A percentile compares a stretch with the other conserved stretches of the same genome.
phyloP scores from a whole-genome alignment of 1,284 basidiomycete species.

The Sanguinoderma infundibulare region DNA sequence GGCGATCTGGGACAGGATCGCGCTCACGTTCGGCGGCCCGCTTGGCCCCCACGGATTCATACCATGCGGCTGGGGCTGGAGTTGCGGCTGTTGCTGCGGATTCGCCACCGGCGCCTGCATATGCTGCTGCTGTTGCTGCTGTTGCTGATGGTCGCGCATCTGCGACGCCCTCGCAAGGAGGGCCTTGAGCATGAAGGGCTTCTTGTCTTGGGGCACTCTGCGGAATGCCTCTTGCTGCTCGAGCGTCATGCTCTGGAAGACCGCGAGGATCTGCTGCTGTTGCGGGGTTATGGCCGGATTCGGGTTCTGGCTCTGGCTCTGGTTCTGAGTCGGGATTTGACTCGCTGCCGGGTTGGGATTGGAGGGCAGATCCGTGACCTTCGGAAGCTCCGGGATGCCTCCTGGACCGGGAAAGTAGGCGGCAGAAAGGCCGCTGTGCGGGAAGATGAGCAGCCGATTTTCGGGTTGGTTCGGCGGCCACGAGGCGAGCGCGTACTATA shows the following conservation, averaged over 20 bases:
- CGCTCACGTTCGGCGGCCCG: conserved; percentile 12
- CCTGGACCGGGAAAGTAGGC: conserved; percentile 60
- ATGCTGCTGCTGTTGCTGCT: conserved; percentile 32
- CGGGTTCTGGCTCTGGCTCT: neutral
- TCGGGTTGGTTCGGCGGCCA: conserved; percentile 49
- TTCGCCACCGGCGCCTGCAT: conserved; percentile 14
- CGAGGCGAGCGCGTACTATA: conserved; percentile 58
- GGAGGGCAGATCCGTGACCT: conserved; percentile 10
- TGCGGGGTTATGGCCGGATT: neutral
- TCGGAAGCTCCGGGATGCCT: conserved; percentile 59
- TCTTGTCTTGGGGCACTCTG: neutral
- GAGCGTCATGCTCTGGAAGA: neutral
- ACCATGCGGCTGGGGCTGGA: conserved; percentile 5
- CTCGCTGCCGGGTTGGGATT: neutral
- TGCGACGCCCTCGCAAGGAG: neutral
- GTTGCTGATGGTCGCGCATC: conserved; percentile 22
- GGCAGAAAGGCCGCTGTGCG: conserved; percentile 44
- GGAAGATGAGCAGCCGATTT: conserved; percentile 57
- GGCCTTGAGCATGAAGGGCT: neutral
- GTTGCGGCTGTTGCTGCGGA: conserved; percentile 1
- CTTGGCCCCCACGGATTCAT: conserved; percentile 19
- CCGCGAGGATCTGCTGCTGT: conserved; percentile 3
- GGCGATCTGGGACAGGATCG: conserved; percentile 9
- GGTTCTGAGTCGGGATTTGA: neutral
- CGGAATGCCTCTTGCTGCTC: conserved; percentile 4